phyloP scores from a whole-genome alignment of 306 rosid species.

The Sicyos baderoa region DNA sequence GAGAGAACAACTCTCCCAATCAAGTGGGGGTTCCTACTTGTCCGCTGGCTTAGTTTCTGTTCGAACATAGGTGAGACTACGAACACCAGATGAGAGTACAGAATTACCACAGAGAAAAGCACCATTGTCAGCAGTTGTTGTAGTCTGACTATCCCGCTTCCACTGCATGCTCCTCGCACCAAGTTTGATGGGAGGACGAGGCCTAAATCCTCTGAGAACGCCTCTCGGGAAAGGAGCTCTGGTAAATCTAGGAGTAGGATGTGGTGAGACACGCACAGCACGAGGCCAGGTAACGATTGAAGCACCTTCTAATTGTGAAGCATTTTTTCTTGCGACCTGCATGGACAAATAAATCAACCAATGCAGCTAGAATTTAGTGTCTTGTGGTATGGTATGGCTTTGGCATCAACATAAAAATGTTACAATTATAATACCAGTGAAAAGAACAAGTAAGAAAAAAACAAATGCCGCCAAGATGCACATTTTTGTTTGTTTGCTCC shows the following conservation, averaged over 20 bases:
- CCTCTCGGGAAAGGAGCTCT: conserved; percentile 71
- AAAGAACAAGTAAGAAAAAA: not conserved
- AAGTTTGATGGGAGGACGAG: conserved; percentile 52
- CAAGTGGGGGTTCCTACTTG: conserved; percentile 34
- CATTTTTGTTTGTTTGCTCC: not conserved
- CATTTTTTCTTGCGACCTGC: conserved; percentile 70
- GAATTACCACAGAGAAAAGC: conserved; percentile 28
- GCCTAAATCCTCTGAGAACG: conserved; percentile 52
- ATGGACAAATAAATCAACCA: not conserved
- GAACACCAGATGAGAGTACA: conserved; percentile 33
- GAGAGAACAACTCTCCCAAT: conserved; percentile 15
- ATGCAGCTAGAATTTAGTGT: not conserved
- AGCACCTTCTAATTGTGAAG: conserved; percentile 51
- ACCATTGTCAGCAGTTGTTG: conserved; percentile 34
- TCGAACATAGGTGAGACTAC: conserved; percentile 80
- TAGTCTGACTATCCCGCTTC: conserved; percentile 71
- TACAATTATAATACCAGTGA: not conserved
- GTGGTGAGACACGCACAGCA: conserved; percentile 38
- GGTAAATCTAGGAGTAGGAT: conserved; percentile 56
- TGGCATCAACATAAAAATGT: not conserved
- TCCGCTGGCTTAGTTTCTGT: conserved; percentile 69
- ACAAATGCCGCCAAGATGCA: not conserved
- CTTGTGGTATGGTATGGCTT: not conserved
- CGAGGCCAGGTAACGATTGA: conserved; percentile 58
- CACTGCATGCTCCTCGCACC: conserved; percentile 94